Conservation (phyloP, 495 filamentous ascomycete genomes). For the Gamarada debralockiae region DNA sequence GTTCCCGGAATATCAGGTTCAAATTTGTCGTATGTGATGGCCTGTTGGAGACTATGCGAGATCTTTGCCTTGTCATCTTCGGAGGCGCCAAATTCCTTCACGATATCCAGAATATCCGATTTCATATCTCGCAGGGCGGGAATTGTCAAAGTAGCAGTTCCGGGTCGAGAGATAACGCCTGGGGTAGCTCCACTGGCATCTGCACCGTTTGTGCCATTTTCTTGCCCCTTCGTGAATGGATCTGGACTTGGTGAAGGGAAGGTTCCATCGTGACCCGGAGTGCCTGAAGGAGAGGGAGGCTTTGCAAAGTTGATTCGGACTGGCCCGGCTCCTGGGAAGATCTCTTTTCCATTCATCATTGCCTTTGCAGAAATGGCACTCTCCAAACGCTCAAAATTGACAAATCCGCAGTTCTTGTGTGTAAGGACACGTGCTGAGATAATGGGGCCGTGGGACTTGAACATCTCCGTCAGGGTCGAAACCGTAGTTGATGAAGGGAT, state of each 20-base stretch:
- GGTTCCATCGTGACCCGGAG: constrained; percentile 75
- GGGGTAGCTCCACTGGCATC: constrained; percentile 36
- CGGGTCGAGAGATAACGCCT: constrained; percentile 39
- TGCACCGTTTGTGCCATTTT: constrained; percentile 34
- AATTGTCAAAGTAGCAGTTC: constrained; percentile 51
- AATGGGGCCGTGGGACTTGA: constrained; percentile 84
- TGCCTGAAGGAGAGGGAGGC: constrained; percentile 80
- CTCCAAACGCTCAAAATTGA: constrained; percentile 89
- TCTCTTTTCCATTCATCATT: constrained; percentile 90
- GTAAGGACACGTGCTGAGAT: constrained; percentile 90
- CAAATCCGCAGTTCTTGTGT: constrained; percentile 98
- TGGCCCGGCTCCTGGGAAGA: constrained; percentile 94
- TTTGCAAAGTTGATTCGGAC: constrained; percentile 97
- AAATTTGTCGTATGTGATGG: constrained; percentile 70
- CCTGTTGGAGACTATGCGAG: constrained; percentile 63
- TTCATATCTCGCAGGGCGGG: constrained; percentile 72
- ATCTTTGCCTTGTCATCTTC: constrained; percentile 78
- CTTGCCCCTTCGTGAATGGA: constrained; percentile 58
- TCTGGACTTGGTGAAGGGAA: constrained; percentile 96
- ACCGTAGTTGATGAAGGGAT: constrained; percentile 97
- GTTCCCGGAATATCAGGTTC: constrained; percentile 84
- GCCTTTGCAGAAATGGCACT: constrained; percentile 86
- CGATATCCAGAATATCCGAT: constrained; percentile 79
- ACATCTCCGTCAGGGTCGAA: constrained; percentile 88
- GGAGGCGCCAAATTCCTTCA: constrained; percentile 81